Evolutionary conservation across 768 basidiomycete genomes (phyloP).

Genomic region (Amanita exitialis): DNA sequence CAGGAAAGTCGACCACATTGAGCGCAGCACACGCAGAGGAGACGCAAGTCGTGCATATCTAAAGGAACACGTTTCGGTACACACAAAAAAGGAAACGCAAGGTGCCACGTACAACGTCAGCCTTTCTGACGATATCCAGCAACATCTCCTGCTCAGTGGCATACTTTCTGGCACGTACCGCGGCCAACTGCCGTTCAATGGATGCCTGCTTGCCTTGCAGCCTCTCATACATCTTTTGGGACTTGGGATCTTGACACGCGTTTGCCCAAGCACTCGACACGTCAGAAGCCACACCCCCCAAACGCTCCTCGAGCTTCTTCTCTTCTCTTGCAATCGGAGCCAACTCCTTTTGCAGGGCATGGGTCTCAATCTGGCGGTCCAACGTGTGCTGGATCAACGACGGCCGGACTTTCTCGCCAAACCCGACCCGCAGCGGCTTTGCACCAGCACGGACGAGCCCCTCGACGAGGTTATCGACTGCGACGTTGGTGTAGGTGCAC

Average conservation of each 20-base stretch:
- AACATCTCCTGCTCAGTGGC: constrained; percentile 55
- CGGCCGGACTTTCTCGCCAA: constrained; percentile 44
- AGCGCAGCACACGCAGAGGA: constrained; percentile 59
- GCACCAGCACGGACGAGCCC: constrained; percentile 53
- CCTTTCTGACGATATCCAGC: constrained; percentile 45
- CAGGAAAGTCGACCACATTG: constrained; percentile 76
- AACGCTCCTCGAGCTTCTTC: constrained; percentile 15
- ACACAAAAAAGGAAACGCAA: not conserved
- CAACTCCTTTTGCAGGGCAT: constrained; percentile 41
- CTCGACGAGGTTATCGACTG: constrained; percentile 85
- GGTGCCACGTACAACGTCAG: constrained; percentile 55
- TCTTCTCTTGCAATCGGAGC: constrained; percentile 30
- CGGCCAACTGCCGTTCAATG: constrained; percentile 16
- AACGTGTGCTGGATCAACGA: constrained; percentile 50
- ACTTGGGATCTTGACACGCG: constrained; percentile 4
- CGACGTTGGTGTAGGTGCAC: constrained; percentile 91
- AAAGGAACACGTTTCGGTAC: not conserved
- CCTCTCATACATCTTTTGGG: constrained; percentile 17
- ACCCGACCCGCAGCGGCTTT: constrained; percentile 71
- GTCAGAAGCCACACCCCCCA: constrained; percentile 10
- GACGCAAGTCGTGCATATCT: constrained; percentile 87
- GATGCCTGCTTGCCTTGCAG: constrained; percentile 21
- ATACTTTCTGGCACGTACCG: constrained; percentile 34
- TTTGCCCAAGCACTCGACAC: constrained; percentile 11
- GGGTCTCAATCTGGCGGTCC: constrained; percentile 50